phyloP scores from a whole-genome alignment of 108 stramenopile species.

The Cyclotella sp. region DNA sequence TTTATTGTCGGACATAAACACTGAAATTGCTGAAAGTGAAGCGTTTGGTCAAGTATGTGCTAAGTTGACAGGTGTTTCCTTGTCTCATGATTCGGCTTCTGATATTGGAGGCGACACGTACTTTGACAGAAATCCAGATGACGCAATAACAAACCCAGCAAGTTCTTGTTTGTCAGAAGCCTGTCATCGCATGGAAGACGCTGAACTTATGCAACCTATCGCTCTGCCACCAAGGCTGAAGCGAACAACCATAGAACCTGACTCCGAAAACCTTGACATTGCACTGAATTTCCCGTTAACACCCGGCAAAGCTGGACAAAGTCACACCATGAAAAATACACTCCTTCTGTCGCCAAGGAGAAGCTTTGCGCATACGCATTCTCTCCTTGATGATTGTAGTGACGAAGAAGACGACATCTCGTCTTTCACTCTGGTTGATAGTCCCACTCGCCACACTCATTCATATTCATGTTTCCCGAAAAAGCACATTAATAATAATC shows the following conservation, averaged over 20 bases:
- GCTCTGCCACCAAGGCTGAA: slow-evolving; percentile 9
- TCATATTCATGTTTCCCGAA: slow-evolving; percentile 38
- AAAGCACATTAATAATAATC: neutral
- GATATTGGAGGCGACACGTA: slow-evolving; percentile 48
- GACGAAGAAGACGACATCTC: slow-evolving; percentile 49
- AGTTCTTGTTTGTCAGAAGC: neutral
- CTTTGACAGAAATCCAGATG: slow-evolving; percentile 18
- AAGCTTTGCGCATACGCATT: slow-evolving; percentile 37
- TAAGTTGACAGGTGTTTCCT: slow-evolving; percentile 17
- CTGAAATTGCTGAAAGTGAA: neutral
- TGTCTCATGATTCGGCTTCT: slow-evolving; percentile 13
- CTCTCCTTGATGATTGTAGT: slow-evolving; percentile 55
- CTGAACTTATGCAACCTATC: neutral
- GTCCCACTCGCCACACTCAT: slow-evolving; percentile 26
- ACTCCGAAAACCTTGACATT: neutral
- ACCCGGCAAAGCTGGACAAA: neutral
- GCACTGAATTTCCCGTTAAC: slow-evolving; percentile 3
- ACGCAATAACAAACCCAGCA: neutral
- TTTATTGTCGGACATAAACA: slow-evolving; percentile 8
- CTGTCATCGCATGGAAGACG: neutral
- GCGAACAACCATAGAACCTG: slow-evolving; percentile 1
- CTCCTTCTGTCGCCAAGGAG: slow-evolving; percentile 19
- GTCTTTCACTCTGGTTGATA: slow-evolving; percentile 36
- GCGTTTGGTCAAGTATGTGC: slow-evolving; percentile 9
- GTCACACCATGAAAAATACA: neutral